Conservation (phyloP, 2,329 filamentous ascomycete genomes). For the Phaeosphaeriaceae sp. region DNA sequence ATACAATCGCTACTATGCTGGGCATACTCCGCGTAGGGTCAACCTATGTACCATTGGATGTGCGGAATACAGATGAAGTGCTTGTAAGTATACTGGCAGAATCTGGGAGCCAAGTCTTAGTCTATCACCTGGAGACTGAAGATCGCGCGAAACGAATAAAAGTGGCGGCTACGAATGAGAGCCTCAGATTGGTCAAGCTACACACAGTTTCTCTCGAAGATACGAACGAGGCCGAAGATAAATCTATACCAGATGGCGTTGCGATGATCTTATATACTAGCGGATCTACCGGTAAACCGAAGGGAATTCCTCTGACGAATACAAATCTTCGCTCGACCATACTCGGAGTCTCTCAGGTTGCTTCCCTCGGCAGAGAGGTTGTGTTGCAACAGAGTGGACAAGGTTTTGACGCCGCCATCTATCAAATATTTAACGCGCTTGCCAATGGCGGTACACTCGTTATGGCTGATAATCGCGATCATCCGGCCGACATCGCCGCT, state of each 20-base stretch:
- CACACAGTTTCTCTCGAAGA: too few species aligned
- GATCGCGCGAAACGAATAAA: too few species aligned
- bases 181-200: too few species aligned
- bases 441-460: slow-evolving; percentile 48
- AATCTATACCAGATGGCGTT: too few species aligned
- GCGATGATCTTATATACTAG: slow-evolving; percentile 67
- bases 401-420: slow-evolving; percentile 51
- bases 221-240: too few species aligned
- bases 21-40: slow-evolving; percentile 51
- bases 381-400: slow-evolving; percentile 53
- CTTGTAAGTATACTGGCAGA: too few species aligned
- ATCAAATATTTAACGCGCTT: slow-evolving; percentile 52
- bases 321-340: slow-evolving; percentile 60
- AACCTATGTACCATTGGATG: slow-evolving; percentile 50
- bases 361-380: background rate
- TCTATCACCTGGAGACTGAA: too few species aligned
- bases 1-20: slow-evolving; percentile 50
- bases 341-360: background rate
- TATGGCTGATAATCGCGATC: slow-evolving; percentile 46
- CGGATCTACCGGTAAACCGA: slow-evolving; percentile 61
- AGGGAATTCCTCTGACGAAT: slow-evolving; percentile 54
- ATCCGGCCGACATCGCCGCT: slow-evolving; percentile 44
- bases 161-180: too few species aligned
- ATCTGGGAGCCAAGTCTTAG: too few species aligned
- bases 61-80: too few species aligned